A percentile compares a stretch with the other conserved stretches of the same genome.
Conservation (phyloP, 495 filamentous ascomycete species). For the Monascus purpureus region DNA sequence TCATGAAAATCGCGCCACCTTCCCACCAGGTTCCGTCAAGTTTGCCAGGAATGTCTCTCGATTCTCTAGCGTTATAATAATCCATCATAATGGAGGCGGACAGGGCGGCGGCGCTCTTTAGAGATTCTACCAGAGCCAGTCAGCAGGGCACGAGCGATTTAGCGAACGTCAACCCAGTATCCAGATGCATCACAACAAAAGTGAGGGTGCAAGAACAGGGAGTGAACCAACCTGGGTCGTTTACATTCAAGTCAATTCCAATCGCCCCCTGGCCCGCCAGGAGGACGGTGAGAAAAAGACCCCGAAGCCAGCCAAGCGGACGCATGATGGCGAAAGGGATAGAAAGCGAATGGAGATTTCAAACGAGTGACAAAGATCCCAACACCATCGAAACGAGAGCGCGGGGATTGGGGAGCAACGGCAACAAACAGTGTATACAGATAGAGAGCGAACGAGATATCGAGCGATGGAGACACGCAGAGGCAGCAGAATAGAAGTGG, state of each 20-base stretch:
- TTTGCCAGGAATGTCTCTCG: slow-evolving; percentile 45
- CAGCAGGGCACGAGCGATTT: neutral
- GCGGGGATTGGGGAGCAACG: no score
- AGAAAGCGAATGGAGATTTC: neutral
- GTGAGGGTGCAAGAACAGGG: slow-evolving; percentile 15
- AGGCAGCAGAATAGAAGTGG: no score
- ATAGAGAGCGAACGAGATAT: no score
- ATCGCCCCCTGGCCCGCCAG: slow-evolving; percentile 14
- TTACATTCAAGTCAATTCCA: slow-evolving; percentile 18
- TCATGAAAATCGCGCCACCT: slow-evolving; percentile 55
- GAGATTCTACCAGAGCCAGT: slow-evolving; percentile 36
- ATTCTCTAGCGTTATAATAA: slow-evolving; percentile 52
- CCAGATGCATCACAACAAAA: no score
- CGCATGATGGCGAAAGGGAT: neutral
- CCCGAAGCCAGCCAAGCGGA: slow-evolving; percentile 8
- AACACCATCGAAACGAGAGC: neutral
- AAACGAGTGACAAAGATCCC: neutral
- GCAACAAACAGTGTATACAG: no score
- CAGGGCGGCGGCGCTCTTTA: slow-evolving; percentile 46
- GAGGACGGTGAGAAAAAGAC: slow-evolving; percentile 12
- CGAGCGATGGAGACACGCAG: no score
- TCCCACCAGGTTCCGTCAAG: slow-evolving; percentile 63
- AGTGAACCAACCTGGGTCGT: slow-evolving; percentile 47
- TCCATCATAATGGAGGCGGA: slow-evolving; percentile 51
- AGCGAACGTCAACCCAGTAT: no score